Conservation (phyloP, 495 filamentous ascomycete species). For the Penicillium psychrofluorescens region DNA sequence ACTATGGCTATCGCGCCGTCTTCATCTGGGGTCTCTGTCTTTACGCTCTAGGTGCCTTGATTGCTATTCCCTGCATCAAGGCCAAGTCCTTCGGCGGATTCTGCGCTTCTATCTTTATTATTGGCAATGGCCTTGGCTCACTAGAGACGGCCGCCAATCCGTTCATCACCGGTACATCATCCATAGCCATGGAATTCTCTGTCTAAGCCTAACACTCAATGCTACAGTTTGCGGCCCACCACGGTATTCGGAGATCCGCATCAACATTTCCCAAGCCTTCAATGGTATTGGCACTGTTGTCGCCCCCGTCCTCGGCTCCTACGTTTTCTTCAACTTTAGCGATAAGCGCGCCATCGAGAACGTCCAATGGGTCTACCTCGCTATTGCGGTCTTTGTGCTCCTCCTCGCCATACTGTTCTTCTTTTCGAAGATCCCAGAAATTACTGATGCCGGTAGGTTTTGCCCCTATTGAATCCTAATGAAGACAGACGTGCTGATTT, state of each 20-base stretch:
- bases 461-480: no score
- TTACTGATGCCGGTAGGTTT: conserved; percentile 32
- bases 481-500: no score
- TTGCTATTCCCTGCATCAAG: conserved; percentile 34
- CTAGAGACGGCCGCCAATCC: conserved; percentile 53
- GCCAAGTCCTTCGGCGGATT: conserved; percentile 53
- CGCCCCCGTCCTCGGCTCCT: conserved; percentile 58
- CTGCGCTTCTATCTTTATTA: conserved; percentile 52
- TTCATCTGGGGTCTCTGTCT: conserved; percentile 47
- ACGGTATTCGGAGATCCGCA: conserved; percentile 46
- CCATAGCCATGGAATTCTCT: neutral
- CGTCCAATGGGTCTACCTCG: conserved; percentile 73
- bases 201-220: no score
- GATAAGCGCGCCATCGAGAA: conserved; percentile 45
- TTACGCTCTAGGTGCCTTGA: conserved; percentile 46
- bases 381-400: conserved; percentile 64
- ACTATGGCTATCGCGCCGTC: conserved; percentile 45
- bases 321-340: conserved; percentile 55
- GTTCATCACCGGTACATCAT: conserved; percentile 40
- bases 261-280: conserved; percentile 62
- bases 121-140: conserved; percentile 46
- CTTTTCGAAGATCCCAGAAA: conserved; percentile 43
- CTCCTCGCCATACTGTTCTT: conserved; percentile 45
- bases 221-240: conserved; percentile 41
- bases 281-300: conserved; percentile 63